Evolutionary conservation across 352 stramenopile species (phyloP).

Genomic region (Phytophthora rubi): DNA sequence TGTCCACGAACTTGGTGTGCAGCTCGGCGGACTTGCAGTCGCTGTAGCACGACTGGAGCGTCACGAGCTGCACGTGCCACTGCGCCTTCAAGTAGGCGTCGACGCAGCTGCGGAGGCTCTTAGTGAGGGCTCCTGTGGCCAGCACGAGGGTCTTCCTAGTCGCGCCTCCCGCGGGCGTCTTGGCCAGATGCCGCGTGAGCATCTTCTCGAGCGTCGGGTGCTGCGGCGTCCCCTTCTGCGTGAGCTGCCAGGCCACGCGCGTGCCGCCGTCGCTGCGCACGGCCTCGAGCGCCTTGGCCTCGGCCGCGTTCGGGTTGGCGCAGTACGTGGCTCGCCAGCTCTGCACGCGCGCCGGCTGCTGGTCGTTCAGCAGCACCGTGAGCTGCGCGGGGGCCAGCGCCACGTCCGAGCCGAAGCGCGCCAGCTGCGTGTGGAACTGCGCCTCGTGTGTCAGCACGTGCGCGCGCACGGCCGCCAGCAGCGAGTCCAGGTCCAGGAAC

Average conservation of each 20-base stretch:
- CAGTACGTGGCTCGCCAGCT: slow-evolving; percentile 39
- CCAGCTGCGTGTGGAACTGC: slow-evolving; percentile 27
- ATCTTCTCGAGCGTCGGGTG: slow-evolving; percentile 42
- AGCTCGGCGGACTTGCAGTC: slow-evolving; percentile 13
- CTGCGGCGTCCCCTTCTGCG: slow-evolving; percentile 32
- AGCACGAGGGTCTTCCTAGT: slow-evolving; percentile 25
- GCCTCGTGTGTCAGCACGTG: slow-evolving; percentile 26
- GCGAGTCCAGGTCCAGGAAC: slow-evolving; percentile 34
- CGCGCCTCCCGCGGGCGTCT: not conserved
- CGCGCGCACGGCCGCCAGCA: slow-evolving; percentile 17
- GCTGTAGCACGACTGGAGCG: slow-evolving; percentile 19
- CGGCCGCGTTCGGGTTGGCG: slow-evolving; percentile 19
- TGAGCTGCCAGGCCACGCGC: slow-evolving; percentile 27
- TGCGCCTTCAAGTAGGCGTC: slow-evolving; percentile 29
- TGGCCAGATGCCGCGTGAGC: slow-evolving; percentile 23
- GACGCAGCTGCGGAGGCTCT: slow-evolving; percentile 19
- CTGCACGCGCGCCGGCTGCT: slow-evolving; percentile 18
- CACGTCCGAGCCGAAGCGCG: slow-evolving; percentile 20
- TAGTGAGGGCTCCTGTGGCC: slow-evolving; percentile 20
- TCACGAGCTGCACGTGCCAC: slow-evolving; percentile 35
- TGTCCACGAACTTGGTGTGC: slow-evolving; percentile 21
- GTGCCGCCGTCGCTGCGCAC: slow-evolving; percentile 16
- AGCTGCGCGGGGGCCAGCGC: slow-evolving; percentile 23
- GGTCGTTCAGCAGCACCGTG: slow-evolving; percentile 27
- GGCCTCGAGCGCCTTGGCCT: slow-evolving; percentile 22